A percentile compares a stretch with the other conserved stretches of the same genome.
phyloP scores from a whole-genome alignment of 2,329 filamentous ascomycete genomes.

The Cadophora sp. region DNA sequence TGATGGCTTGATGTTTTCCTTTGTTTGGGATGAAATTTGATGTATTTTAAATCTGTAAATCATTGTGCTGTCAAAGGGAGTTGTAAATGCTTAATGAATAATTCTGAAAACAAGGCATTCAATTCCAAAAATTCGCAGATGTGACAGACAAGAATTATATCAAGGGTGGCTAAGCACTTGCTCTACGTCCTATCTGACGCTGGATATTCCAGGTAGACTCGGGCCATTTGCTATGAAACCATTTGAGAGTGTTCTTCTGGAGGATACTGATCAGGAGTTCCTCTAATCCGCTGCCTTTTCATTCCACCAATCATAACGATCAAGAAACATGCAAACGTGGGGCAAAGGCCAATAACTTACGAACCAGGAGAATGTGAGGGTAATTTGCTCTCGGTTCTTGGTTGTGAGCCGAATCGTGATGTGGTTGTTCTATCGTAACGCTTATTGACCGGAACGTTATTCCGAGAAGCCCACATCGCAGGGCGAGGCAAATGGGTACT shows the following conservation, averaged over 20 bases:
- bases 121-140: neutral
- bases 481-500: too few species aligned
- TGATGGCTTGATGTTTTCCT: conserved; percentile 11
- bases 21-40: neutral
- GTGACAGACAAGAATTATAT: neutral
- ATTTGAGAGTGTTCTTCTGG: neutral
- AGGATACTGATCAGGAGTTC: neutral
- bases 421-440: neutral
- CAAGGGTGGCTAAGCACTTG: neutral
- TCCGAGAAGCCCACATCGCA: neutral
- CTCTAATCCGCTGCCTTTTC: neutral
- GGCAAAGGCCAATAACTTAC: too few species aligned
- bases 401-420: neutral
- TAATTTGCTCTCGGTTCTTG: neutral
- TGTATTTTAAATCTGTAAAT: neutral
- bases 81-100: conserved; percentile 2
- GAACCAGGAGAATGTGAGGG: too few species aligned
- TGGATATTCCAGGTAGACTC: neutral
- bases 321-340: neutral
- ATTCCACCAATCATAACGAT: neutral
- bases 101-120: neutral
- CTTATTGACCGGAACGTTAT: neutral
- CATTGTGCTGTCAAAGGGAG: neutral
- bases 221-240: neutral
- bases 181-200: neutral